Evolutionary conservation across 352 stramenopile genomes (phyloP).

Genomic region (Aphanomyces euteiches): DNA sequence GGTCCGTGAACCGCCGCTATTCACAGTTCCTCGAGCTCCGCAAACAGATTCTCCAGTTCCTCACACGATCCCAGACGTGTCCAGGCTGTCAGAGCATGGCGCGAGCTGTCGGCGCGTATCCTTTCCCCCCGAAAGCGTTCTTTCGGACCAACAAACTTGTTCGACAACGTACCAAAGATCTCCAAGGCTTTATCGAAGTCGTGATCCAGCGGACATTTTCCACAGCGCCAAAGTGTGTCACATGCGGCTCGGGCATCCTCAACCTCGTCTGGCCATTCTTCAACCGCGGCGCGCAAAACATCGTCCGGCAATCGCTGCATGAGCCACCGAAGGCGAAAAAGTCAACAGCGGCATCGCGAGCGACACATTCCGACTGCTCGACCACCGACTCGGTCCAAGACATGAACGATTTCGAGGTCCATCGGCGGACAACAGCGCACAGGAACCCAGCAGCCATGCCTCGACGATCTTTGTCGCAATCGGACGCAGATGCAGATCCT

Average conservation of each 20-base stretch:
- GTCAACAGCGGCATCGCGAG: not conserved
- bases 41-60: slow-evolving; percentile 38
- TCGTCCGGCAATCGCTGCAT: slow-evolving; percentile 25
- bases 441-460: not conserved
- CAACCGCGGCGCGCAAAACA: slow-evolving; percentile 66
- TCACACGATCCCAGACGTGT: slow-evolving; percentile 38
- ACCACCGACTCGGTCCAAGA: slow-evolving; percentile 18
- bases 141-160: slow-evolving; percentile 71
- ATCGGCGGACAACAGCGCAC: not conserved
- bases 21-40: slow-evolving; percentile 81
- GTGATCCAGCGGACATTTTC: slow-evolving; percentile 66
- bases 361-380: slow-evolving; percentile 19
- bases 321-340: not conserved
- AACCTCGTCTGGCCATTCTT: slow-evolving; percentile 73
- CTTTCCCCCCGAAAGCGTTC: slow-evolving; percentile 63
- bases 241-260: slow-evolving; percentile 63
- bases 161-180: slow-evolving; percentile 53
- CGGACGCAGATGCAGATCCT: not conserved
- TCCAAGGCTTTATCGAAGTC: slow-evolving; percentile 75
- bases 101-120: slow-evolving; percentile 53
- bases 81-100: slow-evolving; percentile 64
- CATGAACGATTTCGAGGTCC: slow-evolving; percentile 12
- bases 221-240: slow-evolving; percentile 64
- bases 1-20: slow-evolving; percentile 82
- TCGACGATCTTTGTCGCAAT: not conserved